These are phyloP conservation scores for Dioscorea zingiberensis DNA, from an alignment of 106 monocot genomes.

Conservation along the genomic window DNA sequence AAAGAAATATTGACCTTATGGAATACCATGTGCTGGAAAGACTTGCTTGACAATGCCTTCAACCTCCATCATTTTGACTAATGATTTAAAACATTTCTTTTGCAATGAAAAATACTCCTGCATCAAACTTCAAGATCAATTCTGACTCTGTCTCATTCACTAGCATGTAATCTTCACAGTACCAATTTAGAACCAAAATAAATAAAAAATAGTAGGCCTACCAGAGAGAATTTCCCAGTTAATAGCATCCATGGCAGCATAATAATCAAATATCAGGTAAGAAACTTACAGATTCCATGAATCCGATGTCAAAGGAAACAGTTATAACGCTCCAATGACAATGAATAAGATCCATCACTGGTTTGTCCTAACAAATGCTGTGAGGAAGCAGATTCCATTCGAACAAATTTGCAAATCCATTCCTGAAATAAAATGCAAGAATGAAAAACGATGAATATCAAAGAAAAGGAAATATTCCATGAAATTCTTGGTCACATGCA, in stretches of 20 bases:
- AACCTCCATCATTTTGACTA: constrained; percentile 49
- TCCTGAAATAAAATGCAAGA: constrained; percentile 25
- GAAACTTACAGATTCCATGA: constrained; percentile 56
- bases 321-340: constrained; percentile 70
- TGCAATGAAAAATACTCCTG: constrained; percentile 35
- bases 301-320: constrained; percentile 73
- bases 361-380: constrained; percentile 82
- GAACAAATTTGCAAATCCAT: constrained; percentile 81
- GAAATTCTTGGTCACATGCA: no score
- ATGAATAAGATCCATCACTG: constrained; percentile 88
- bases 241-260: no score
- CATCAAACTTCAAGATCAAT: constrained; percentile 33
- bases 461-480: background rate
- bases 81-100: constrained; percentile 56
- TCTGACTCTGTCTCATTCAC: constrained; percentile 51
- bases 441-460: background rate
- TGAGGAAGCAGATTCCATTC: constrained; percentile 77
- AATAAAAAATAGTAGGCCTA: no score
- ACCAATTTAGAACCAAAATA: no score
- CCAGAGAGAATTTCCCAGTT: no score
- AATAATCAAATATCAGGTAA: no score
- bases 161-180: constrained; percentile 11
- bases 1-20: constrained; percentile 1
- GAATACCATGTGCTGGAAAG: constrained; percentile 73
- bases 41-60: constrained; percentile 78